Evolutionary conservation across 169 alveolate species (phyloP).

Genomic region (Plasmodium falciparum): DNA sequence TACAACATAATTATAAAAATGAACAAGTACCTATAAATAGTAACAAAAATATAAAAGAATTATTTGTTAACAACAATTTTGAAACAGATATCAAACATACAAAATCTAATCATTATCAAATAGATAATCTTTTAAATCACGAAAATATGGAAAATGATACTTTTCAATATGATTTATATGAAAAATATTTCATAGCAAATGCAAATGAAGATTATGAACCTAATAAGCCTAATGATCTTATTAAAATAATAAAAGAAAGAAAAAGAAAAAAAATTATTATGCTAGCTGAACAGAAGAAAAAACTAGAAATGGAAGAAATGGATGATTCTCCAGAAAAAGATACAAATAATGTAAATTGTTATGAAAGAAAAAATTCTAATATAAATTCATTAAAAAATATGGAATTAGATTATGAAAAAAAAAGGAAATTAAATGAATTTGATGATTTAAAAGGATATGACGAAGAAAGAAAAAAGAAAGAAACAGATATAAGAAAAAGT

Average conservation of each 20-base stretch:
- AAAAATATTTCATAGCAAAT: conserved; percentile 65
- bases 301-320: conserved; percentile 41
- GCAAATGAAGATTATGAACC: conserved; percentile 78
- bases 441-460: background rate
- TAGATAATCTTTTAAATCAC: conserved; percentile 1
- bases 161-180: conserved; percentile 38
- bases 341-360: conserved; percentile 12
- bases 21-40: background rate
- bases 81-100: conserved; percentile 21
- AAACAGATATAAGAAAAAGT: background rate
- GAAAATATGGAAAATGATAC: background rate
- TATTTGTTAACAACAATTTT: background rate
- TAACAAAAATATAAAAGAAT: conserved; percentile 4
- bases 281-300: conserved; percentile 70
- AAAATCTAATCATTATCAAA: background rate
- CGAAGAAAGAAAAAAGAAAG: conserved; percentile 9
- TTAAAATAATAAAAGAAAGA: conserved; percentile 77
- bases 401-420: background rate
- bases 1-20: conserved; percentile 27
- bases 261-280: conserved; percentile 68
- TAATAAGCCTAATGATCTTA: conserved; percentile 72
- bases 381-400: background rate
- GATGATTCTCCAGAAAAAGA: conserved; percentile 19
- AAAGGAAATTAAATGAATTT: background rate
- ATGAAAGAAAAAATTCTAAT: conserved; percentile 22